Base-by-base conservation (phyloP, 139 green algal genomes). In the Eudorina sp. region DNA sequence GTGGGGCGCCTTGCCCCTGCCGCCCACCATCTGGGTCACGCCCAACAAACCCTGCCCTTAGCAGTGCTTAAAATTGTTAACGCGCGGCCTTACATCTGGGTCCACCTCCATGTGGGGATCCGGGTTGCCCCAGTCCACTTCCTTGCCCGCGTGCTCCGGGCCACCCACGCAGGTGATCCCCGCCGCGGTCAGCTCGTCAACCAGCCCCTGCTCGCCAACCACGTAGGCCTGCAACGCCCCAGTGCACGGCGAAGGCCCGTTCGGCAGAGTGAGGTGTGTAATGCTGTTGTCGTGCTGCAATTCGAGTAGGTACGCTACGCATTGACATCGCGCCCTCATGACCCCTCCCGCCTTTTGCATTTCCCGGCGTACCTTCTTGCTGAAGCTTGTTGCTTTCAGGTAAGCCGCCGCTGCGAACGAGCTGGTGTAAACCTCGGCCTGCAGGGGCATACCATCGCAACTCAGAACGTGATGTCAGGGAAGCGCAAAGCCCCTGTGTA, bases 401-500 rank as follows among this genome's bases (percentile, higher is more conserved):
- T 98, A 99, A n/a, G 97, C 97, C 23, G 97, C 97, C 25, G 97
- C 97, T 3, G 97, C 97, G 91, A 98, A 99, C 7, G 96, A 98
- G 25, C 95, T 98, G 9, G 95, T 97, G 91, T 98, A 99, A 53
- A 99, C 98, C 88, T 99, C 97, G 82, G 98, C 96, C 95, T 96
- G 95, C 19, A 77, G 41, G n/a, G n/a, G n/a, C n/a, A n/a, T 27
- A 34, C 23, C 55, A 66, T 25, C 23, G 3, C n/a, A 3, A 40
- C 36, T 74, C 29, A 19, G 64, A 23, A 74, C 29, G 29, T 74
- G 64, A 3, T 7, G 11, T 19, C 36, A 40, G 25, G 29, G 29
- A 43, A 74, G n/a, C 14, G 25, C 23, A 41, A 74, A 41, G 23
- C 18, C 23, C 64, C n/a, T 34, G 4, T 41, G 38, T 29, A 79